Evolutionary conservation across 1,284 basidiomycete species (phyloP).

Genomic region (Trichosporon inkin): DNA sequence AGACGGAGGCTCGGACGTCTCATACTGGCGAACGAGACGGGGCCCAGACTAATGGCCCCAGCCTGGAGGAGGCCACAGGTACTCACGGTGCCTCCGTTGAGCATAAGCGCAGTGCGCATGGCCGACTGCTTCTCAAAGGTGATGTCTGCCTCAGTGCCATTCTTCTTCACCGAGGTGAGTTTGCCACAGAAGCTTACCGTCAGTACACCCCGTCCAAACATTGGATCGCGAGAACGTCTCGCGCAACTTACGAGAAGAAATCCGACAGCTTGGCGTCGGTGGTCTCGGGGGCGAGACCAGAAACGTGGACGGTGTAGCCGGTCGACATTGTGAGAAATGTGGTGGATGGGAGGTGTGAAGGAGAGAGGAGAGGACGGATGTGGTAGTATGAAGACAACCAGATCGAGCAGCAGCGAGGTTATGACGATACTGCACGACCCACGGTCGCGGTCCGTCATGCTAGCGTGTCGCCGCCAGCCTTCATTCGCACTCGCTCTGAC

Average conservation of each 20-base stretch:
- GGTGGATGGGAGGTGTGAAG: background rate
- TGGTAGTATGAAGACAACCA: background rate
- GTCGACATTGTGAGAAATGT: constrained; percentile 23
- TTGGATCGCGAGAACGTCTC: background rate
- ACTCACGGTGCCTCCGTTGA: constrained; percentile 51
- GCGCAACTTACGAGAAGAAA: constrained; percentile 41
- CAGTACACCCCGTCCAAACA: background rate
- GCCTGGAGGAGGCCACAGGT: background rate
- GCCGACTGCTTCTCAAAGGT: constrained; percentile 51
- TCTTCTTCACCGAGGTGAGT: constrained; percentile 47
- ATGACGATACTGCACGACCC: background rate
- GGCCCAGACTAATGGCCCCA: no score
- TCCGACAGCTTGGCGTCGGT: constrained; percentile 50
- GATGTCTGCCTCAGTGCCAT: constrained; percentile 47
- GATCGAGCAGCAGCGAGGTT: background rate
- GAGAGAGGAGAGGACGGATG: background rate
- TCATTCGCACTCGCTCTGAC: no score
- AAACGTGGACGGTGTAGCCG: constrained; percentile 47
- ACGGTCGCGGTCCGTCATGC: no score
- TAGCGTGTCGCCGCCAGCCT: background rate
- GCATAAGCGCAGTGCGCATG: constrained; percentile 50
- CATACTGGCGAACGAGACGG: no score
- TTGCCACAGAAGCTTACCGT: constrained; percentile 45
- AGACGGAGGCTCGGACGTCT: no score
- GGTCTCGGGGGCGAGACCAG: constrained; percentile 49